phyloP scores from a whole-genome alignment of 805 yeast genomes.

The Allodekkera sacchari region DNA sequence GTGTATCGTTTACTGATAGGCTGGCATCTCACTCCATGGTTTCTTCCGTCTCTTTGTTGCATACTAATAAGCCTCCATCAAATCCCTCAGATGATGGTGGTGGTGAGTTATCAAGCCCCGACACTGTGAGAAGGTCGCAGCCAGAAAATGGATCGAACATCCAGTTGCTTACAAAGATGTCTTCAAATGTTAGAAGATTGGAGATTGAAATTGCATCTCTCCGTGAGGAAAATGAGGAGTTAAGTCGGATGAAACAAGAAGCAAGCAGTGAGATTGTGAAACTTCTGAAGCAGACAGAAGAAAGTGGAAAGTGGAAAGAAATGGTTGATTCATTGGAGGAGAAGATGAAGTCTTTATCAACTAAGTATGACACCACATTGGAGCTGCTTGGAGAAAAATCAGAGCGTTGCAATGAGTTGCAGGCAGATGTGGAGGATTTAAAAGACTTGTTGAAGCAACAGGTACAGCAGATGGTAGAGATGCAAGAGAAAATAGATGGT shows the following conservation, averaged over 20 bases:
- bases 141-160: conserved; percentile 25
- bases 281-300: conserved; percentile 48
- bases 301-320: conserved; percentile 25
- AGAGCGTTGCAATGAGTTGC: conserved; percentile 76
- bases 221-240: conserved; percentile 50
- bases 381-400: conserved; percentile 79
- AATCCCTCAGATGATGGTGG: conserved; percentile 3
- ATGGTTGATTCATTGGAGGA: conserved; percentile 15
- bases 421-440: conserved; percentile 82
- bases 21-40: conserved; percentile 40
- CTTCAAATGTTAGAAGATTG: conserved; percentile 66
- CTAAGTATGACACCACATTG: conserved; percentile 39
- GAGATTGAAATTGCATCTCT: conserved; percentile 68
- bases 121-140: not conserved
- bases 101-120: too few relatives aligned
- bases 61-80: not conserved
- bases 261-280: conserved; percentile 62
- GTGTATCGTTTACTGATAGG: too few relatives aligned
- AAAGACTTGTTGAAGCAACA: conserved; percentile 79
- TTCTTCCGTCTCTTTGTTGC: conserved; percentile 2
- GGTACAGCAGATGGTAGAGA: conserved; percentile 75
- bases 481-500: conserved; percentile 36
- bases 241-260: conserved; percentile 50
- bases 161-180: conserved; percentile 67
- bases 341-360: conserved; percentile 11